Evolutionary conservation across 305 asterid genomes (phyloP).

Genomic region (Fraxinus sp.): DNA sequence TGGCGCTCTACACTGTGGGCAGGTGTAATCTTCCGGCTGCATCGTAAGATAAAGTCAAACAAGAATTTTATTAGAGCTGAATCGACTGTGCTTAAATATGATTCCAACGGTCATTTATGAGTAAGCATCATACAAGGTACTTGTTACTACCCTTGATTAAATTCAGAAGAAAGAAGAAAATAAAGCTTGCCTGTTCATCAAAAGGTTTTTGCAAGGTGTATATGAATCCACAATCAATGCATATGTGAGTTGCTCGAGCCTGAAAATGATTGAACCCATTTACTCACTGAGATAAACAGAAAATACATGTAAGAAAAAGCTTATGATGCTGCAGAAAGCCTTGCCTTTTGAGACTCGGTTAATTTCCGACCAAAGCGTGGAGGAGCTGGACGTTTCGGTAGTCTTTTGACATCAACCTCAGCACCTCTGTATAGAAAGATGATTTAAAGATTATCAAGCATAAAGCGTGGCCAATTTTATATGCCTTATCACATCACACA

Average conservation of each 20-base stretch:
- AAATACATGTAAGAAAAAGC: background rate
- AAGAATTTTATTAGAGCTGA: background rate
- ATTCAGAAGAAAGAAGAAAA: slow-evolving; percentile 9
- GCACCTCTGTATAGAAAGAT: slow-evolving; percentile 60
- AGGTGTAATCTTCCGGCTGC: slow-evolving; percentile 78
- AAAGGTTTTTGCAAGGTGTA: slow-evolving; percentile 75
- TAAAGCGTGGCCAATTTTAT: background rate
- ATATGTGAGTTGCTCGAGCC: slow-evolving; percentile 92
- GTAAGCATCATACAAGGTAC: background rate
- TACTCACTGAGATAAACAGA: background rate
- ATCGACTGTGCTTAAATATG: background rate
- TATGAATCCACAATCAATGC: slow-evolving; percentile 95
- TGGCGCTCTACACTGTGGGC: slow-evolving; percentile 94
- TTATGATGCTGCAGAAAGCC: background rate
- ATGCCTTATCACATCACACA: background rate
- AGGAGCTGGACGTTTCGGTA: slow-evolving; percentile 92
- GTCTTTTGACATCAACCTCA: slow-evolving; percentile 77
- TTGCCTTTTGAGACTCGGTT: slow-evolving; percentile 82
- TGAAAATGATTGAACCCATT: slow-evolving; percentile 25
- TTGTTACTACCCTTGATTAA: background rate
- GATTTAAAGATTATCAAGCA: background rate
- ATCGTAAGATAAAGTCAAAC: background rate
- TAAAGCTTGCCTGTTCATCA: slow-evolving; percentile 72
- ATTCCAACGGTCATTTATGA: background rate
- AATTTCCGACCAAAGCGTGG: slow-evolving; percentile 87